Conservation (phyloP, 345 rosid genomes). For the Dovyalis caffra region DNA sequence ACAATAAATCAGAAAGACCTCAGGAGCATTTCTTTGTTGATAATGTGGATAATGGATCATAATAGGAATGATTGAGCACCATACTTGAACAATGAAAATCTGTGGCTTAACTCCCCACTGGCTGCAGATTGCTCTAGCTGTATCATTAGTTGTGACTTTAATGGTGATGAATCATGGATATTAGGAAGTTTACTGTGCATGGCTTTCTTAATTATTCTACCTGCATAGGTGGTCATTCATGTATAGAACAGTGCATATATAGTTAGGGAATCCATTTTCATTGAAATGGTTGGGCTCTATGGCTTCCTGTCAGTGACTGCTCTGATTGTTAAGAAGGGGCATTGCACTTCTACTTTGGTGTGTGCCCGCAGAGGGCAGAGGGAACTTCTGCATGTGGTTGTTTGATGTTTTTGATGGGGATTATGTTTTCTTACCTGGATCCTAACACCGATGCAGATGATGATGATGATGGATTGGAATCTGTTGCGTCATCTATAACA, state of each 20-base stretch:
- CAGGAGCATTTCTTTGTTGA: neutral
- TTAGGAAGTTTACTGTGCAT: neutral
- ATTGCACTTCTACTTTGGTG: neutral
- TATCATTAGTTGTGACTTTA: neutral
- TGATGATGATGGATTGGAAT: conserved; percentile 55
- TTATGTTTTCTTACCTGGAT: neutral
- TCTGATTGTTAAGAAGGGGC: neutral
- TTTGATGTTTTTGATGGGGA: neutral
- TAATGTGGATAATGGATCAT: neutral
- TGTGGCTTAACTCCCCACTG: neutral
- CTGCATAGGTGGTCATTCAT: neutral
- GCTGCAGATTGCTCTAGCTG: neutral
- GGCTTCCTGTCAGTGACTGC: neutral
- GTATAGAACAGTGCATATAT: neutral
- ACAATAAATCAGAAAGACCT: neutral
- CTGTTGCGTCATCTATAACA: conserved; percentile 54
- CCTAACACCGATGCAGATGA: conserved; percentile 12
- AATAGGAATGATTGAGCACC: neutral
- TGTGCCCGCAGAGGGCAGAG: neutral
- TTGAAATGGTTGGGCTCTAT: neutral
- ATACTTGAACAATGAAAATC: neutral
- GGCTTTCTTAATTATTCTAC: neutral
- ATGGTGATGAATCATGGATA: neutral
- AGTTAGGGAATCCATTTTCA: neutral
- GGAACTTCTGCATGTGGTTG: neutral